phyloP scores from a whole-genome alignment of 169 alveolate genomes.

The Eimeria necatrix region DNA sequence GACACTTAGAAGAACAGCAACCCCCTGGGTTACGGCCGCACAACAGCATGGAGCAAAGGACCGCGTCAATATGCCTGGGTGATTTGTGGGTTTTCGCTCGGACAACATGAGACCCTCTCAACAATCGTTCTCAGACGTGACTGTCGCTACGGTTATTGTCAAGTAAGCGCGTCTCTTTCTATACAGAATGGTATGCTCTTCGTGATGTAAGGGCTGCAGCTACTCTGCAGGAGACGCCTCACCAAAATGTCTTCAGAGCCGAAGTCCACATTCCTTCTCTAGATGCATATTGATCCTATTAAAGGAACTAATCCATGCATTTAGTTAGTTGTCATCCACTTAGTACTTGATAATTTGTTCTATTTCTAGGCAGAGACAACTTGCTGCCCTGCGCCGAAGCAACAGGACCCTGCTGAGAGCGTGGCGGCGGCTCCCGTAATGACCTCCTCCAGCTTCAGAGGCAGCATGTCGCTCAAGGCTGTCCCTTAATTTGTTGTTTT shows the following conservation, averaged over 20 bases:
- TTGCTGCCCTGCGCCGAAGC: conserved; percentile 33
- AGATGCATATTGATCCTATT: neutral
- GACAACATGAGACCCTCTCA: too few relatives aligned
- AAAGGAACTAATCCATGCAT: neutral
- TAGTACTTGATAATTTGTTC: neutral
- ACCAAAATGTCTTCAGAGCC: neutral
- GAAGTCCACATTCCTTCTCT: neutral
- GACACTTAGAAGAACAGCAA: too few relatives aligned
- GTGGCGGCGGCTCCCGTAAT: neutral
- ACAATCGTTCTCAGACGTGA: too few relatives aligned
- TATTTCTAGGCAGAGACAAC: neutral
- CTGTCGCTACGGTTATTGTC: too few relatives aligned
- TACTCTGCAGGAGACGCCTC: conserved; percentile 21
- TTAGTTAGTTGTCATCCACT: neutral
- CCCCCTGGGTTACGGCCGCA: too few relatives aligned
- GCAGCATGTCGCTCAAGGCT: neutral
- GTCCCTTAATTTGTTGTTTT: neutral
- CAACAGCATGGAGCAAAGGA: too few relatives aligned
- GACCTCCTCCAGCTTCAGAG: neutral
- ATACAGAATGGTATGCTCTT: too few relatives aligned
- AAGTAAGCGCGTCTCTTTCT: too few relatives aligned
- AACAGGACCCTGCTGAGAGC: neutral
- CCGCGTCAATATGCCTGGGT: too few relatives aligned
- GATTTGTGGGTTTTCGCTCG: too few relatives aligned
- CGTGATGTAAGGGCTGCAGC: conserved; percentile 36